These are phyloP conservation scores for Magnusiomyces magnusii DNA, from an alignment of 1,139 yeast genomes.

Conservation along the genomic window DNA sequence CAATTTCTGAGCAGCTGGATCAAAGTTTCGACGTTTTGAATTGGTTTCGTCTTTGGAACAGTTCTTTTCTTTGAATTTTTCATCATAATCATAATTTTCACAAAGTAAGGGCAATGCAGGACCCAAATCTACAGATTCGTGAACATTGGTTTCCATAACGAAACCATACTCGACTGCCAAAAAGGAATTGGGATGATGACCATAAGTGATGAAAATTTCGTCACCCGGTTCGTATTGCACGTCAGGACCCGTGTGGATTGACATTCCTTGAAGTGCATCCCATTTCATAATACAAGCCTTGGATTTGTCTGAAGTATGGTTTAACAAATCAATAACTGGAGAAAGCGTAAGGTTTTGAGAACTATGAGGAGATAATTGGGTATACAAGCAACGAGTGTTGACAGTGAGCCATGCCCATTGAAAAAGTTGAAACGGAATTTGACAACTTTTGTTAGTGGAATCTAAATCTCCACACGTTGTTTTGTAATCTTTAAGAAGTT, in stretches of 20 bases:
- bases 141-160: conserved; percentile 45
- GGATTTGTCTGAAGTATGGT: conserved; percentile 50
- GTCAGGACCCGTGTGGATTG: conserved; percentile 14
- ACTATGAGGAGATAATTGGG: conserved; percentile 42
- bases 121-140: conserved; percentile 68
- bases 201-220: conserved; percentile 70
- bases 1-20: not conserved
- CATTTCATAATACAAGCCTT: conserved; percentile 10
- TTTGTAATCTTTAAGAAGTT: conserved; percentile 4
- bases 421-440: conserved; percentile 17
- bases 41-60: too few species aligned
- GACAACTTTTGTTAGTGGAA: not conserved
- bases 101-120: conserved; percentile 36
- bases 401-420: conserved; percentile 79
- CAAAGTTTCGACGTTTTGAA: not conserved
- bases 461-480: not conserved
- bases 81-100: conserved; percentile 27
- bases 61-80: conserved; percentile 20
- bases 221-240: conserved; percentile 33
- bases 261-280: conserved; percentile 14
- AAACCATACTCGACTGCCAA: conserved; percentile 85
- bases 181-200: conserved; percentile 80
- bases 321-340: conserved; percentile 82
- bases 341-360: conserved; percentile 80
- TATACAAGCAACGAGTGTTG: conserved; percentile 82